Conservation (phyloP, 768 basidiomycete species). For the Trametes gibbosa region DNA sequence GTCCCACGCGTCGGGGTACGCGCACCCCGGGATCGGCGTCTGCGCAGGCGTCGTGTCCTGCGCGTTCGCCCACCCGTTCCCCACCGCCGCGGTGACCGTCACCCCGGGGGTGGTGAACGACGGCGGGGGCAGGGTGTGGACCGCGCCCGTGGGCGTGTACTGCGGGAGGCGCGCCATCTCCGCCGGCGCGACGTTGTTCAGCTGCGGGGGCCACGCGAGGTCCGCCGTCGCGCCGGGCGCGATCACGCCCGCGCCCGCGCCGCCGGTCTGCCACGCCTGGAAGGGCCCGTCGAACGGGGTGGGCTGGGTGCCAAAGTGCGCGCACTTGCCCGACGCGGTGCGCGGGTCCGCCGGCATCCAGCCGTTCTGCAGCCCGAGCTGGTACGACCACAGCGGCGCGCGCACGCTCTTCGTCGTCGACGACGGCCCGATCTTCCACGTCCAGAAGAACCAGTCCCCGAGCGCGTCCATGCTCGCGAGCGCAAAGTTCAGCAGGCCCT, state of each 20-base stretch:
- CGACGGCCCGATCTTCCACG: slow-evolving; percentile 72
- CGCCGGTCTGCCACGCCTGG: slow-evolving; percentile 65
- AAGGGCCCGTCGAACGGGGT: slow-evolving; percentile 51
- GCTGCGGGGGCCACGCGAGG: slow-evolving; percentile 54
- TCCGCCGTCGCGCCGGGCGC: slow-evolving; percentile 37
- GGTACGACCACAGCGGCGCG: slow-evolving; percentile 66
- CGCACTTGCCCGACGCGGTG: slow-evolving; percentile 59
- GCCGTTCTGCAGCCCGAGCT: slow-evolving; percentile 65
- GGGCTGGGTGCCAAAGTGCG: slow-evolving; percentile 43
- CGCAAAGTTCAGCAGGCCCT: slow-evolving; percentile 48
- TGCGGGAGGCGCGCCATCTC: slow-evolving; percentile 48
- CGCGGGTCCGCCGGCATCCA: slow-evolving; percentile 78
- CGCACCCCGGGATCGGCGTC: slow-evolving; percentile 58
- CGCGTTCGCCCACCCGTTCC: slow-evolving; percentile 55
- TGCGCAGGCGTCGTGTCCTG: slow-evolving; percentile 48
- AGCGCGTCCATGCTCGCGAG: slow-evolving; percentile 63
- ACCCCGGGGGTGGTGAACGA: slow-evolving; percentile 40
- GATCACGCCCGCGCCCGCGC: slow-evolving; percentile 51
- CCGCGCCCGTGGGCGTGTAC: slow-evolving; percentile 57
- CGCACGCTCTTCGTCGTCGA: slow-evolving; percentile 43
- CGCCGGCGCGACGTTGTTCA: slow-evolving; percentile 42
- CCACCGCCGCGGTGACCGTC: slow-evolving; percentile 40
- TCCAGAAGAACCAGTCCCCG: slow-evolving; percentile 74
- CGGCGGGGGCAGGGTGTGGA: slow-evolving; percentile 53
- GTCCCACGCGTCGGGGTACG: slow-evolving; percentile 62